Evolutionary conservation across 2,329 filamentous ascomycete genomes (phyloP).

Genomic region (Coniochaeta hoffmannii): DNA sequence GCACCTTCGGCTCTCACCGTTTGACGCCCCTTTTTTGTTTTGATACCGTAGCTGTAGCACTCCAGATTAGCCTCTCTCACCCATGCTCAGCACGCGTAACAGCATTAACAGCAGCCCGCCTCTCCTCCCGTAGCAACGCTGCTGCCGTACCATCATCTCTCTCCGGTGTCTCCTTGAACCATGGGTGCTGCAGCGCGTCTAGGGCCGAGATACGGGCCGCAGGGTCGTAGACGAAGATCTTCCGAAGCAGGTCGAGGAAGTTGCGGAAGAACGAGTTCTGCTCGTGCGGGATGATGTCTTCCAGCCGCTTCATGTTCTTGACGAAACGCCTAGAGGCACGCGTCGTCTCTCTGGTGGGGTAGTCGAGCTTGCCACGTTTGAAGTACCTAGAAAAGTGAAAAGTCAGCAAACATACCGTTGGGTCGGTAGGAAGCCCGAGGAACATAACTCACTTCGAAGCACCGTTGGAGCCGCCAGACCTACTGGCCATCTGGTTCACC

Average conservation of each 20-base stretch:
- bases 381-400: constrained; percentile 51
- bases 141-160: constrained; percentile 63
- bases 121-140: constrained; percentile 51
- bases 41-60: neutral
- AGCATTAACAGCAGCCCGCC: constrained; percentile 3
- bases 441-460: constrained; percentile 50
- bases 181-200: constrained; percentile 57
- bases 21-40: neutral
- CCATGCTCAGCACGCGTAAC: neutral
- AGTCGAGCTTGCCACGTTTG: constrained; percentile 57
- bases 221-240: constrained; percentile 64
- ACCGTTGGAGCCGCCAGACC: constrained; percentile 46
- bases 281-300: constrained; percentile 53
- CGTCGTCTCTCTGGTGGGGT: constrained; percentile 56
- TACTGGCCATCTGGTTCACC: constrained; percentile 45
- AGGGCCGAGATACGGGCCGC: constrained; percentile 58
- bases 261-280: constrained; percentile 52
- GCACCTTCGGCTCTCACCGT: neutral
- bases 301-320: constrained; percentile 62
- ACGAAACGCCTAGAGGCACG: constrained; percentile 60
- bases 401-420: too few species aligned
- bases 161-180: constrained; percentile 57
- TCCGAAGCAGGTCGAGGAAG: constrained; percentile 57
- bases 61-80: neutral
- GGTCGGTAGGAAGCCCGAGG: too few species aligned